Percentiles rank a stretch among this genome's conserved stretches.
Conservation (phyloP, 129 eudicot species). For the Oenanthe sinensis region DNA sequence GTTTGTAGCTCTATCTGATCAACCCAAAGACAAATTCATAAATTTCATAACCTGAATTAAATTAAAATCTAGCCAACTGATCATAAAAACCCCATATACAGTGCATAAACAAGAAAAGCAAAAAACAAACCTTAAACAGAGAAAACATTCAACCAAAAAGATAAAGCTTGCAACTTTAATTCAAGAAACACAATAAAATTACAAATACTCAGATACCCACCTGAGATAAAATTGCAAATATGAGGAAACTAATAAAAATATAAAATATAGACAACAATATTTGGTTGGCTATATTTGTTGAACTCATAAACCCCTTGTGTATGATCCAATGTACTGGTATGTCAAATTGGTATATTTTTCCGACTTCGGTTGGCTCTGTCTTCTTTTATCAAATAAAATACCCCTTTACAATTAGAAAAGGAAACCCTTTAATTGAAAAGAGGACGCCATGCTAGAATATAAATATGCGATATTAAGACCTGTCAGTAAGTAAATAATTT, state of each 20-base stretch:
- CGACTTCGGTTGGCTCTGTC: too few species aligned
- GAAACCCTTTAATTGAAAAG: too few species aligned
- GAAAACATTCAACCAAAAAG: not conserved
- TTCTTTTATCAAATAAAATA: too few species aligned
- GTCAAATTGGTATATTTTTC: too few species aligned
- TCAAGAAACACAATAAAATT: not conserved
- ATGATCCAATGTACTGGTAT: too few species aligned
- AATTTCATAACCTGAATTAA: not conserved
- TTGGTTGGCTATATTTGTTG: too few species aligned
- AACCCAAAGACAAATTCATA: not conserved
- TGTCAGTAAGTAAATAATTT: too few species aligned
- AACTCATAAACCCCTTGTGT: too few species aligned
- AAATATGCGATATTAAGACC: too few species aligned
- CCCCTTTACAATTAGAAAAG: too few species aligned
- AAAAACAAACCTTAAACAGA: not conserved
- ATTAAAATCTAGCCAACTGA: not conserved
- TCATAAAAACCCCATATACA: not conserved
- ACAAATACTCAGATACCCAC: not conserved
- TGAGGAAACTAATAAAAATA: not conserved
- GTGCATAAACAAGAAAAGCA: not conserved
- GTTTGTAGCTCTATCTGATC: not conserved
- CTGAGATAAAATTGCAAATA: not conserved
- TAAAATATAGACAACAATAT: too few species aligned
- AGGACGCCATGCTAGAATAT: too few species aligned
- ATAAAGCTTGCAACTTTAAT: not conserved